Conservation (phyloP, 192 early-diverging fungal species). For the Linderina pennispora region DNA sequence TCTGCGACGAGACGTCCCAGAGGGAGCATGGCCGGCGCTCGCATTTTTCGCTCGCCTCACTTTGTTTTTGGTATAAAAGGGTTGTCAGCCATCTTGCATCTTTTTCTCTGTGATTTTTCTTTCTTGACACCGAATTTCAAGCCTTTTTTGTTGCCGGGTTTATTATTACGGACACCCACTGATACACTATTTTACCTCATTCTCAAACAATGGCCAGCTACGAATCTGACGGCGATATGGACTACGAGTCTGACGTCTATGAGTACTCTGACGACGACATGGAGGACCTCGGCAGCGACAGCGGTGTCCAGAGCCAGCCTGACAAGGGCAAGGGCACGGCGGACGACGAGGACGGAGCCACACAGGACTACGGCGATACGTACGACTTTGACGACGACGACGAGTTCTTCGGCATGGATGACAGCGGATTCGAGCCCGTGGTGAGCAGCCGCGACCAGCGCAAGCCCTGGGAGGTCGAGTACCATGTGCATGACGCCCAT, state of each 20-base stretch:
- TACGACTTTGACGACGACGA: constrained; percentile 14
- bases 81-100: too few species aligned
- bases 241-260: constrained; percentile 27
- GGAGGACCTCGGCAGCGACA: background rate
- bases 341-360: too few species aligned
- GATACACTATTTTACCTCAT: too few species aligned
- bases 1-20: too few species aligned
- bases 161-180: too few species aligned
- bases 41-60: too few species aligned
- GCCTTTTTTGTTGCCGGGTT: too few species aligned
- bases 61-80: too few species aligned
- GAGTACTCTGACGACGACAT: constrained; percentile 32
- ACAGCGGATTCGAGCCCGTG: constrained; percentile 24
- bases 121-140: background rate
- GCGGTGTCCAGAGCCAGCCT: background rate
- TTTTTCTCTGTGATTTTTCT: background rate
- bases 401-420: constrained; percentile 19
- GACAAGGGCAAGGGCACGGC: background rate
- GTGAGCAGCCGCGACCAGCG: constrained; percentile 1
- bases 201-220: constrained; percentile 24
- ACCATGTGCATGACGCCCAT: constrained; percentile 17
- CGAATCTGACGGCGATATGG: constrained; percentile 30
- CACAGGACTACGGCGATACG: background rate
- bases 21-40: too few species aligned
- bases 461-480: constrained; percentile 44